Base-by-base conservation (phyloP, 2,329 filamentous ascomycete genomes). In the Teratosphaeria zuluensis region DNA sequence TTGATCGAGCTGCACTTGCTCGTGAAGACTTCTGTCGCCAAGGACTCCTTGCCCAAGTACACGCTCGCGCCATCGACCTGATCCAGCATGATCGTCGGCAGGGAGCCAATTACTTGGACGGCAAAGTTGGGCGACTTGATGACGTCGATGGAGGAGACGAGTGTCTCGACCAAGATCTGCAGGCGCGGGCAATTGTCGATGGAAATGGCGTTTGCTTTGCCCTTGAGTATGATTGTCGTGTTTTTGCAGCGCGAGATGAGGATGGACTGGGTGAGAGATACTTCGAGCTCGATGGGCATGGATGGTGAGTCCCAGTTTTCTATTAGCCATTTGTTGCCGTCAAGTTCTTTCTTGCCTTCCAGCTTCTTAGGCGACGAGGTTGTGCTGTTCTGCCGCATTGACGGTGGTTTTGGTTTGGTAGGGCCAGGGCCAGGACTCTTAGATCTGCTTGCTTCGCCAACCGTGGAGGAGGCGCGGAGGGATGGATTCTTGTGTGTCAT, bases 401-500 rank as follows among this genome's bases (percentile, higher is more conserved):
- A 76, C 57, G 76, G 74, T 3, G 78, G 78, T 66, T 79, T 79
- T 7, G 75, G 76, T 69, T 78, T 79, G 62, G 90, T 92, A 16
- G 54, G 54, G 65, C 86, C 88, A 1, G 94, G 94, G 19, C 89
- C 88, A 1, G 91, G 92, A 63, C 89, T 95, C 81, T 94, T 95
- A 58, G 83, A 85, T 54, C 89, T 82, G 28, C 70, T 69, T 42
- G 77, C 70, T 6, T 80, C 79, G 1, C 88, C 80, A 2, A 92
- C 89, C 1, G 84, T 81, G 12, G 89, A 88, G 61, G 80, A 79
- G 28, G 89, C 83, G 62, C 94, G 86, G 59, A 99, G 80, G 9
- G 86, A 84, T 14, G 94, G 94, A 75, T 99, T 99, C 80, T 97
- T 97, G 77, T 99, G 94, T 61, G 94, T 99, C 92, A 96, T 96